A percentile compares a stretch with the other conserved stretches of the same genome.
Conservation (phyloP, 371 early-diverging fungal species). For the Haplosporangium sp. region DNA sequence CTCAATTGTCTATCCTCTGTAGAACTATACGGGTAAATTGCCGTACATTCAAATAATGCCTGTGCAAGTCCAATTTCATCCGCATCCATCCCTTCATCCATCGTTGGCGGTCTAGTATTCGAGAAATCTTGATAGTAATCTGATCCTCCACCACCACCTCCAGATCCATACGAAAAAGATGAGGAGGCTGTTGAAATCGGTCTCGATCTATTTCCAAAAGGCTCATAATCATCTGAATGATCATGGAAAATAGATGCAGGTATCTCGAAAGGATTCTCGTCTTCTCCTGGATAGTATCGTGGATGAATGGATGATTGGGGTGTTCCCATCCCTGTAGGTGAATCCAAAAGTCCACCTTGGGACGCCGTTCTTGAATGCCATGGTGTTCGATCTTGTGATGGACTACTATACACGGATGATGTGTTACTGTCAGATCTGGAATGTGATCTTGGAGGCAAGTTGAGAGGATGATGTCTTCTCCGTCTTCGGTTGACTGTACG, state of each 20-base stretch:
- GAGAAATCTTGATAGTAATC: conserved; percentile 16
- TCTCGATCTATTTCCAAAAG: conserved; percentile 16
- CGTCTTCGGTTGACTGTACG: conserved; percentile 19
- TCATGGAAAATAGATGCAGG: conserved; percentile 52
- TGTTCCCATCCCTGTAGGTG: conserved; percentile 9
- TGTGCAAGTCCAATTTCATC: conserved; percentile 55
- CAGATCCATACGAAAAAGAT: conserved; percentile 23
- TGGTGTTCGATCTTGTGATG: not conserved
- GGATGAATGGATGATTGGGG: conserved; percentile 18
- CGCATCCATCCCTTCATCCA: conserved; percentile 49
- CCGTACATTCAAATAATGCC: conserved; percentile 53
- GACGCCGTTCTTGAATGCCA: conserved; percentile 24
- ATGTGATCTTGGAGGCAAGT: conserved; percentile 20
- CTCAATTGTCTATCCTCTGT: conserved; percentile 37
- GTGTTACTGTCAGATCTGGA: conserved; percentile 13
- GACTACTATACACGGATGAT: not conserved
- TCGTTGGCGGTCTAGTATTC: conserved; percentile 28
- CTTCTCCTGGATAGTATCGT: conserved; percentile 43
- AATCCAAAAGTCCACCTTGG: not conserved
- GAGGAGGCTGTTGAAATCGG: conserved; percentile 27
- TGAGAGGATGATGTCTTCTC: not conserved
- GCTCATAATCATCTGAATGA: conserved; percentile 35
- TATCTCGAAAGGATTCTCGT: conserved; percentile 55
- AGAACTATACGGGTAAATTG: conserved; percentile 48
- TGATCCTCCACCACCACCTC: not conserved